Base-by-base conservation (phyloP, 176 grass and related monocot genomes). In the Aegilops tauschii region DNA sequence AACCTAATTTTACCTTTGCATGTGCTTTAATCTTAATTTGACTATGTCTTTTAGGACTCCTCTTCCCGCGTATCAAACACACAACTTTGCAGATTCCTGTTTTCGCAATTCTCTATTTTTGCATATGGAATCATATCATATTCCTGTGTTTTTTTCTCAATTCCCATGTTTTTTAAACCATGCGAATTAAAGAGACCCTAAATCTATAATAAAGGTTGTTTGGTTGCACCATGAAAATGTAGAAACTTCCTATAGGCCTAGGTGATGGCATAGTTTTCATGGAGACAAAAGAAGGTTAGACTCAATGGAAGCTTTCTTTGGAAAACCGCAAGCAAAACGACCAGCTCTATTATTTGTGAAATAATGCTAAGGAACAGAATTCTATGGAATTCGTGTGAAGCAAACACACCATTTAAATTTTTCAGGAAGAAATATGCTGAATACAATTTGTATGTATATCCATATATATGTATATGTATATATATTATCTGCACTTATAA, bases 401-500 rank as follows among this genome's bases (percentile, higher is more conserved):
- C 6, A 56, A 56, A 56, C 52, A 56, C 14, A 64, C 8, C 16
- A 21, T 44, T 69, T 2, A 37, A 84, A 75, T 34, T 42, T 27
- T 25, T 18, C 17, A 64, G 8, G 40, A 82, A 72, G 42, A 25
- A 69, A 23, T 50, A 56, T 8, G 2, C 11, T 83, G 31, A 71
- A 80, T 42, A 80, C 25, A 27, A 56, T 80, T 4, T 73, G 10
- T 31, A 64, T 67, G 18, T 84, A 70, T 79, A 17, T 42, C 29
- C 63, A 69, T 61, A 64, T 42, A 12, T 88, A 5, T 30, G 52
- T 68, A 5, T 74, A 69, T 79, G 12, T 65, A 61, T 61, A 50
- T 88, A 2, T 88, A 20, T 91, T 91, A 65, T 85, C n/a, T 85
- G 72, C 64, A 91, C 54, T 88, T 91, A 85, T 70, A 91, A 58